phyloP scores from a whole-genome alignment of 2,329 filamentous ascomycete species.

The Pseudonectria buxi region DNA sequence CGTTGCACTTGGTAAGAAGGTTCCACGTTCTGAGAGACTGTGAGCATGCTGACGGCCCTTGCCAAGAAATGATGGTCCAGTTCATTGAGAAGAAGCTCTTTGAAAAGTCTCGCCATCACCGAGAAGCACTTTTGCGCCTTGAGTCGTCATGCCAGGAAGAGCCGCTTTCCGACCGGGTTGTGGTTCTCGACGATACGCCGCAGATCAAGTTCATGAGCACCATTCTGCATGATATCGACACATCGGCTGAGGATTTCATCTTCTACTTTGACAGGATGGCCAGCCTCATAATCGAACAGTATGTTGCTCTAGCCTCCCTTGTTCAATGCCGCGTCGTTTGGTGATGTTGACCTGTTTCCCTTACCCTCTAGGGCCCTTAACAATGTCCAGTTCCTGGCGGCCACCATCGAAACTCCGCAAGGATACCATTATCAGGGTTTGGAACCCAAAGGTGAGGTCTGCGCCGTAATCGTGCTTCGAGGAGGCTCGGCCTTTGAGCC shows the following conservation, averaged over 20 bases:
- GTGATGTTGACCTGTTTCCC: conserved; percentile 8
- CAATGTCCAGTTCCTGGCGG: conserved; percentile 61
- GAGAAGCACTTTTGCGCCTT: conserved; percentile 68
- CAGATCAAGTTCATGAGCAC: conserved; percentile 88
- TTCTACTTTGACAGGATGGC: conserved; percentile 94
- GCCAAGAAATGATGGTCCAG: conserved; percentile 78
- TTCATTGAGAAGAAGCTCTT: conserved; percentile 83
- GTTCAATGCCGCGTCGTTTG: too few relatives aligned
- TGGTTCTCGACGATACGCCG: conserved; percentile 66
- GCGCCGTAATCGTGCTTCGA: conserved; percentile 80
- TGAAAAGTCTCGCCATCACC: conserved; percentile 78
- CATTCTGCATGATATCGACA: conserved; percentile 74
- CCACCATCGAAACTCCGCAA: conserved; percentile 63
- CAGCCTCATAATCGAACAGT: conserved; percentile 76
- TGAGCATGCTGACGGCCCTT: conserved; percentile 4
- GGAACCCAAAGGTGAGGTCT: conserved; percentile 63
- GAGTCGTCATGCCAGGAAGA: conserved; percentile 65
- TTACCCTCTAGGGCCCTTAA: conserved; percentile 64
- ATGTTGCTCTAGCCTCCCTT: conserved; percentile 25
- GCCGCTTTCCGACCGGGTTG: conserved; percentile 67
- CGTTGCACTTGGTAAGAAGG: conserved; percentile 69
- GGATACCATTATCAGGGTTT: conserved; percentile 66
- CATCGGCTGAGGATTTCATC: conserved; percentile 81
- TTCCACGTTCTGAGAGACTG: background rate
- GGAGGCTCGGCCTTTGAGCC: conserved; percentile 85